Conservation (phyloP, 345 rosid genomes). For the Syzygium jambos region DNA sequence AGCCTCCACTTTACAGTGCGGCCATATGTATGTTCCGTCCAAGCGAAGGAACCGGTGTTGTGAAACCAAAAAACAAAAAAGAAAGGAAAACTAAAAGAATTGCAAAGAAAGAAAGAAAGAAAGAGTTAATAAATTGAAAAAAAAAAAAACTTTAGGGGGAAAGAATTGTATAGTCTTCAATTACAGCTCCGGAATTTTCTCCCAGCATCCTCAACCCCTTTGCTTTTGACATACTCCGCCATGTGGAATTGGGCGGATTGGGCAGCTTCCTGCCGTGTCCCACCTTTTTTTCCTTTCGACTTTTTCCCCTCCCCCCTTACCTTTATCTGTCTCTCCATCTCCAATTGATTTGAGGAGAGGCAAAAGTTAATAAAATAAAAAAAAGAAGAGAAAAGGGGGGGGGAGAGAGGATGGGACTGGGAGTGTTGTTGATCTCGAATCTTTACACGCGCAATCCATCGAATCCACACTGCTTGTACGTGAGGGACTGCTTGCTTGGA, state of each 20-base stretch:
- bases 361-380: background rate
- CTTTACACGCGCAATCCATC: conserved; percentile 74
- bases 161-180: background rate
- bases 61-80: background rate
- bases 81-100: background rate
- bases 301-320: background rate
- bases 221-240: background rate
- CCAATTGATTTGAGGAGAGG: background rate
- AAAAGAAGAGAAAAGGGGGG: background rate
- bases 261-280: background rate
- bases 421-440: background rate
- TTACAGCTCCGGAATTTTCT: background rate
- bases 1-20: background rate
- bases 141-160: background rate
- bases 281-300: background rate
- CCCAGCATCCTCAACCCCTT: background rate
- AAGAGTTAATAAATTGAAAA: background rate
- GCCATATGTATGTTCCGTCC: background rate
- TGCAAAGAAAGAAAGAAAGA: background rate
- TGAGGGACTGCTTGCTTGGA: conserved; percentile 87
- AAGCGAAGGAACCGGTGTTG: background rate
- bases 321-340: background rate
- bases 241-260: background rate
- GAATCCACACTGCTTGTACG: conserved; percentile 94
- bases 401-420: background rate